A percentile compares a stretch with the other conserved stretches of the same genome.
These are phyloP conservation scores for Colletotrichum liaoningense DNA, from an alignment of 2,329 filamentous ascomycete species.

Conservation along the genomic window DNA sequence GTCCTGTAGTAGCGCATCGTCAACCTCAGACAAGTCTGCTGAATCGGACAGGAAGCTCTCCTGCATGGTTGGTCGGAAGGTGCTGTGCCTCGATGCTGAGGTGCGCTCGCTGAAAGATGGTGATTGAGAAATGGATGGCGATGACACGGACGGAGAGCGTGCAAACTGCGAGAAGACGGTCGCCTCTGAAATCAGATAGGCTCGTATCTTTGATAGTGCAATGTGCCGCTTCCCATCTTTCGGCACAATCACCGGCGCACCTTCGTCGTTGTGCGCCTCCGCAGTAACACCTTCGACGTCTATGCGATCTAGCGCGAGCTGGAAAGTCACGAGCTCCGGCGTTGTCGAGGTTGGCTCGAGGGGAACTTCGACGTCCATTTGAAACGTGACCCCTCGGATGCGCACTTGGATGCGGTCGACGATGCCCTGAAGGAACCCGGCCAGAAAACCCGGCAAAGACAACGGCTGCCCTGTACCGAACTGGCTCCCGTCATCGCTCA, in stretches of 20 bases:
- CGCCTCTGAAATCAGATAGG: conserved; percentile 74
- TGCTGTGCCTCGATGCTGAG: conserved; percentile 38
- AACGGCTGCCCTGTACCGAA: conserved; percentile 78
- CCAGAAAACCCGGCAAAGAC: conserved; percentile 76
- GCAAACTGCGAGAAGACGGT: conserved; percentile 72
- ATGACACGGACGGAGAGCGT: conserved; percentile 62
- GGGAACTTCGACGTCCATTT: conserved; percentile 71
- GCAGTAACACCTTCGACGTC: conserved; percentile 75
- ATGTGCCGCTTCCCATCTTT: conserved; percentile 76
- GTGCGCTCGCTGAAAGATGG: conserved; percentile 47
- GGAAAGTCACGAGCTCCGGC: conserved; percentile 70
- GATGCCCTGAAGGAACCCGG: conserved; percentile 79
- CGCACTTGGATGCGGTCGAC: conserved; percentile 76
- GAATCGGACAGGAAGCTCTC: conserved; percentile 46
- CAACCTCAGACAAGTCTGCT: conserved; percentile 47
- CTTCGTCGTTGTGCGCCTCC: conserved; percentile 43
- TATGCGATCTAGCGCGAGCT: conserved; percentile 73
- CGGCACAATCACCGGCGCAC: conserved; percentile 51
- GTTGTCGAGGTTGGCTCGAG: conserved; percentile 58
- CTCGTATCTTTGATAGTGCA: conserved; percentile 71
- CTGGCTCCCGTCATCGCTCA: conserved; percentile 68
- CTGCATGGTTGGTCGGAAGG: conserved; percentile 36
- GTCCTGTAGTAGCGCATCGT: conserved; percentile 53
- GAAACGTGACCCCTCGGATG: conserved; percentile 73
- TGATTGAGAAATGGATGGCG: conserved; percentile 64